Conservation (phyloP, 2,329 filamentous ascomycete species). For the Pseudogymnoascus sp. region DNA sequence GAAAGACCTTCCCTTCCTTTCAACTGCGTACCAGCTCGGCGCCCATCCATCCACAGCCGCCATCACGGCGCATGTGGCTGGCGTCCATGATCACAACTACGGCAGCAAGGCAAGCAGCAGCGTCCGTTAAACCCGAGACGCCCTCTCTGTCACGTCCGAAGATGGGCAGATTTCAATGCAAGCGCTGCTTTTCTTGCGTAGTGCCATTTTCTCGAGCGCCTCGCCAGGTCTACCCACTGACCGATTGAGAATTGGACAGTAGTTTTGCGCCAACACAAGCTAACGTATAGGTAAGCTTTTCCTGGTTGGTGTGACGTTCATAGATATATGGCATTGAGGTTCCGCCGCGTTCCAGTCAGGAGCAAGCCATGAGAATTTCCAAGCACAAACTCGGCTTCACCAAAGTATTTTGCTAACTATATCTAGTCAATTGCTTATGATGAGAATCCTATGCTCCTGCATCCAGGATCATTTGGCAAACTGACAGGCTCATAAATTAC, state of each 20-base stretch:
- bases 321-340: neutral
- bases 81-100: neutral
- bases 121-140: neutral
- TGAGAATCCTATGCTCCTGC: too few species aligned
- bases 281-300: neutral
- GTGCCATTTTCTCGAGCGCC: too few species aligned
- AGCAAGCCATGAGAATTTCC: too few species aligned
- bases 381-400: too few species aligned
- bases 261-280: neutral
- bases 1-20: neutral
- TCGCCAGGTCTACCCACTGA: neutral
- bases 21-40: neutral
- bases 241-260: neutral
- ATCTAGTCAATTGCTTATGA: too few species aligned
- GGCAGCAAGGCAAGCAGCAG: neutral
- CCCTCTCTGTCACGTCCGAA: neutral
- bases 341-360: neutral
- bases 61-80: neutral
- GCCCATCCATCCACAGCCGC: neutral
- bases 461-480: too few species aligned
- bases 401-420: too few species aligned
- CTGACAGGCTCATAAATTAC: neutral
- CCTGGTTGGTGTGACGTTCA: too few species aligned
- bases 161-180: too few species aligned
- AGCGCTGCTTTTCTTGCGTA: too few species aligned